Evolutionary conservation across 257 asterid genomes (phyloP), one percentile per base, ranked within the genome.

Genomic region (Solanum lycopersicoides): DNA sequence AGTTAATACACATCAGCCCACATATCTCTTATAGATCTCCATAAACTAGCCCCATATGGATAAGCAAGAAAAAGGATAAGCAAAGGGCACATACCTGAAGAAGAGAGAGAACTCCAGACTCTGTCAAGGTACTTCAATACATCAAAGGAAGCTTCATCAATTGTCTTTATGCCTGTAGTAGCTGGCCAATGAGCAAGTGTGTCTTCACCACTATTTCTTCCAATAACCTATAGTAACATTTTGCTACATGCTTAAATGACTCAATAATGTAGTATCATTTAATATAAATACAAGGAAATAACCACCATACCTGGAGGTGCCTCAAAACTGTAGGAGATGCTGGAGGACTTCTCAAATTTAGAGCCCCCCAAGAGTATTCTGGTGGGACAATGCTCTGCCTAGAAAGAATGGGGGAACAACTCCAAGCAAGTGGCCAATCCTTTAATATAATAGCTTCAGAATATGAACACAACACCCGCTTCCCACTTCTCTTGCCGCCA

Each of bases 401-500:
- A 9, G 97, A 93, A 89, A 96, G 97, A 88, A 95, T 95, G 21
- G 99, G 98, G 80, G 97, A 92, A 90, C 92, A 92, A 90, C 99
- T 95, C 99, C 98, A 96, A 88, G 98, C 99, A 92, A 96, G 98
- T 74, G 98, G 93, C 98, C 98, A 96, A 90, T 96, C 99, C 90
- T 94, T 94, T 89, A 92, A 90, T 85, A 95, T 12, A 88, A 96
- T 94, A 90, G 98, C 97, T 87, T 94, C 98, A 90, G 92, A 88
- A 75, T 94, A 96, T 23, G 99, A 95, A 87, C 98, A 96, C 45
- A 96, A 96, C 89, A 96, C 98, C 89, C 95, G 94, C 82, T 93
- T 94, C 86, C 98, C 95, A 88, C 93, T 92, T 89, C 94, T 92
- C 91, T 89, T 92, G 85, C 96, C 98, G 65, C 96, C 94, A 35